These are phyloP conservation scores for Schizophyllum amplum DNA, from an alignment of 1,284 basidiomycete species.

Conservation along the genomic window DNA sequence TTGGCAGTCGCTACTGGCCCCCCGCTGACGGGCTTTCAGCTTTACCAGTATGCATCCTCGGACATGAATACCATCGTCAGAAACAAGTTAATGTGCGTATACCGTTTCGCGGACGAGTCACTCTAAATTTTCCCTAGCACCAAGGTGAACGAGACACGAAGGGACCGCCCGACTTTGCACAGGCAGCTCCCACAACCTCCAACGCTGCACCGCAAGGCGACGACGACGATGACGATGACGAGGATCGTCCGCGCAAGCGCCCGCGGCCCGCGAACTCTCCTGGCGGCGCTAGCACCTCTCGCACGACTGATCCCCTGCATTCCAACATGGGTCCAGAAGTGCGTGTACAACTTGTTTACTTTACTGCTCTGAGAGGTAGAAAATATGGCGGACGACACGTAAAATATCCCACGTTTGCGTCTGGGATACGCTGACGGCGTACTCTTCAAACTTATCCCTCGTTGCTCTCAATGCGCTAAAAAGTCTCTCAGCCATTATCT, in stretches of 20 bases:
- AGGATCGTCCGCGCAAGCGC: constrained; percentile 13
- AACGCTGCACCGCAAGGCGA: constrained; percentile 36
- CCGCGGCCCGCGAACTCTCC: not conserved
- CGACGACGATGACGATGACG: constrained; percentile 33
- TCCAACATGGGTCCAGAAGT: not conserved
- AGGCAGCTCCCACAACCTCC: constrained; percentile 16
- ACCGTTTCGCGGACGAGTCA: not conserved
- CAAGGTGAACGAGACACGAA: constrained; percentile 46
- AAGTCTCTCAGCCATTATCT: not conserved
- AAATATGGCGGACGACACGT: too few species aligned
- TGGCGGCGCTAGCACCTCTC: not conserved
- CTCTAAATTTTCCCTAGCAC: constrained; percentile 28
- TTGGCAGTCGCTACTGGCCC: constrained; percentile 2
- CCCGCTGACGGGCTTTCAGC: constrained; percentile 17
- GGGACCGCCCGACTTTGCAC: constrained; percentile 39
- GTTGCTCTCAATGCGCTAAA: not conserved
- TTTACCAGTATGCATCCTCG: constrained; percentile 53
- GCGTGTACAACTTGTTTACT: too few species aligned
- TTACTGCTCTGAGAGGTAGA: too few species aligned
- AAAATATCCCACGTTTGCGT: too few species aligned
- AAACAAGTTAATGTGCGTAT: constrained; percentile 32
- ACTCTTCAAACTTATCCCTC: too few species aligned
- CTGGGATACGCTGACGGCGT: too few species aligned
- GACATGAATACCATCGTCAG: constrained; percentile 44
- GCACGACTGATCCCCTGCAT: not conserved